These are phyloP conservation scores for Apium graveolens DNA, from an alignment of 129 eudicot genomes.

Conservation along the genomic window DNA sequence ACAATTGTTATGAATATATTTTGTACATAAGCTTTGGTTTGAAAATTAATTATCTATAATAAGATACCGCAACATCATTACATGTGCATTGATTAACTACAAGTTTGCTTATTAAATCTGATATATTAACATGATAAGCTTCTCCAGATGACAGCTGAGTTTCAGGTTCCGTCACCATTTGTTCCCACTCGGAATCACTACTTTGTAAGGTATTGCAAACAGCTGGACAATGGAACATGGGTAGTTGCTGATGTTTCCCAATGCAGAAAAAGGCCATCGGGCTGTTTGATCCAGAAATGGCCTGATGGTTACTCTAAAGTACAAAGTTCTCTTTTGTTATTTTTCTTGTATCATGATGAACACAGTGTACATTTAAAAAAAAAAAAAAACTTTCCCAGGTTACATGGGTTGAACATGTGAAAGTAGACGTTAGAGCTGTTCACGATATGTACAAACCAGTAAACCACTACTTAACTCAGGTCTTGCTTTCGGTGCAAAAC, in stretches of 20 bases:
- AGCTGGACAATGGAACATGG: slow-evolving; percentile 72
- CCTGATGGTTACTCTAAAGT: slow-evolving; percentile 92
- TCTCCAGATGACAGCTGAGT: slow-evolving; percentile 85
- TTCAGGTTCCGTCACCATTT: slow-evolving; percentile 84
- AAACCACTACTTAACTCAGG: slow-evolving; percentile 67
- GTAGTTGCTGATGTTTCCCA: slow-evolving; percentile 88
- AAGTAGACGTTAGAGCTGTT: slow-evolving; percentile 59
- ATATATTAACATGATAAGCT: background rate
- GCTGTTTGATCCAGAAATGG: slow-evolving; percentile 79
- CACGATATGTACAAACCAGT: slow-evolving; percentile 55
- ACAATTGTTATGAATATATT: slow-evolving; percentile 63
- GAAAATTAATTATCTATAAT: too few species aligned
- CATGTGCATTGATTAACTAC: background rate
- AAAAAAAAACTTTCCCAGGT: slow-evolving; percentile 31
- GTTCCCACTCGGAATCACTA: slow-evolving; percentile 91
- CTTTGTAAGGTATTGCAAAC: slow-evolving; percentile 78
- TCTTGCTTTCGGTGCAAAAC: slow-evolving; percentile 84
- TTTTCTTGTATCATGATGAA: background rate
- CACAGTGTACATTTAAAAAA: background rate
- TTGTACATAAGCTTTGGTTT: background rate
- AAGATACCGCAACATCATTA: background rate
- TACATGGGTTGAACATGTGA: slow-evolving; percentile 88
- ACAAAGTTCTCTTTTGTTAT: background rate
- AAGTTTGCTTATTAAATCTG: background rate
- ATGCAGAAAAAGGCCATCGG: slow-evolving; percentile 83